Percentiles rank a stretch among this genome's conserved stretches.
Evolutionary conservation across 805 yeast species (phyloP).

Genomic region (Candida insectalens): DNA sequence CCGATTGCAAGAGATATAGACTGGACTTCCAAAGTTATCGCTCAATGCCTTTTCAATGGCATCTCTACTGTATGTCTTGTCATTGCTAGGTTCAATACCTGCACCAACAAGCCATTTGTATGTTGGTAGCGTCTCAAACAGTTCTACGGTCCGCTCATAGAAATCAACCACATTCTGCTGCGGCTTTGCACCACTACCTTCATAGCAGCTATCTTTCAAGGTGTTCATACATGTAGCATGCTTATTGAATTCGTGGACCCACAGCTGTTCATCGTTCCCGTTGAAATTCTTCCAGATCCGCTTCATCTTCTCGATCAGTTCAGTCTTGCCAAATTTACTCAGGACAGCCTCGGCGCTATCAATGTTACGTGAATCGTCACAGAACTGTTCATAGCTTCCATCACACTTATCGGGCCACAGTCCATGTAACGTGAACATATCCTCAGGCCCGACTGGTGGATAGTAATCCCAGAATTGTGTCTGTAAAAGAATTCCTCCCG

Average conservation of each 20-base stretch:
- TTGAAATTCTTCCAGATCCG: constrained; percentile 65
- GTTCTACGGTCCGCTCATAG: constrained; percentile 47
- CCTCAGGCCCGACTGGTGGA: constrained; percentile 63
- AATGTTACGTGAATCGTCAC: constrained; percentile 53
- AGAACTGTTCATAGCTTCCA: constrained; percentile 73
- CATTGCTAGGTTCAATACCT: constrained; percentile 60
- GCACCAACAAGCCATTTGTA: constrained; percentile 53
- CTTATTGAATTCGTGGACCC: constrained; percentile 91
- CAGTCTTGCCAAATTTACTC: constrained; percentile 34
- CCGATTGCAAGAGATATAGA: constrained; percentile 51
- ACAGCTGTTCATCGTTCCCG: constrained; percentile 58
- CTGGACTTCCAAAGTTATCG: constrained; percentile 43
- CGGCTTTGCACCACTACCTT: constrained; percentile 14
- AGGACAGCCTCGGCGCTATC: constrained; percentile 38
- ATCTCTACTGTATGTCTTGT: constrained; percentile 44
- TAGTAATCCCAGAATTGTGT: constrained; percentile 92
- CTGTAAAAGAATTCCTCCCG: constrained; percentile 74
- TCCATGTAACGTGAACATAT: constrained; percentile 75
- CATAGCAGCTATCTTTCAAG: constrained; percentile 63
- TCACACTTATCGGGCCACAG: constrained; percentile 85
- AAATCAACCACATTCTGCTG: constrained; percentile 57
- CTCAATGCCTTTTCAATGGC: constrained; percentile 45
- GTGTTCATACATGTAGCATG: constrained; percentile 92
- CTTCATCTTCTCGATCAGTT: constrained; percentile 47
- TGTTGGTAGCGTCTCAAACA: constrained; percentile 56